Percentiles rank a stretch among this genome's conserved stretches.
Conservation (phyloP, 2,329 filamentous ascomycete genomes). For the Penicillium sp. region DNA sequence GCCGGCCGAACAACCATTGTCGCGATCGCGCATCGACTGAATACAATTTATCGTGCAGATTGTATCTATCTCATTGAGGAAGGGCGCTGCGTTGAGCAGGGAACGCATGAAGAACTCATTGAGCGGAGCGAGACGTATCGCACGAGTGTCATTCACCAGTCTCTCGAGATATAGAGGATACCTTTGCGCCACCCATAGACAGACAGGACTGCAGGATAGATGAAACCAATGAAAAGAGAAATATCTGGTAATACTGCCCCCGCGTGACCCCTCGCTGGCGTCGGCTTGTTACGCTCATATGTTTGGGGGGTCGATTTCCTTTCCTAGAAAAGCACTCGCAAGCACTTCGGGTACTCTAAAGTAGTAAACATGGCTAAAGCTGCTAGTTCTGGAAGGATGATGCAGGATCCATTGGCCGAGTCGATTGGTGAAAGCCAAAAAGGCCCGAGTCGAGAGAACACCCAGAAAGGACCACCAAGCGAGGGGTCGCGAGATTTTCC, state of each 20-base stretch:
- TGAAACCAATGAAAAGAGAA: not conserved
- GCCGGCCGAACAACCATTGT: constrained; percentile 38
- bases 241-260: too few relatives aligned
- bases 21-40: constrained; percentile 44
- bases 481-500: not conserved
- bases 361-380: not conserved
- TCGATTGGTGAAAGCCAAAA: not conserved
- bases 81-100: constrained; percentile 52
- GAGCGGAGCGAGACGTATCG: constrained; percentile 53
- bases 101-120: constrained; percentile 53
- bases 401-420: not conserved
- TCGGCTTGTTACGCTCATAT: too few relatives aligned
- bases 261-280: too few relatives aligned
- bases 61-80: constrained; percentile 71
- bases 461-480: not conserved
- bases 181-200: not conserved
- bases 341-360: not conserved
- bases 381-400: not conserved
- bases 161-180: constrained; percentile 33
- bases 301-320: not conserved
- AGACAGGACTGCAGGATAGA: not conserved
- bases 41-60: constrained; percentile 61
- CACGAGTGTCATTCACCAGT: constrained; percentile 54
- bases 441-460: not conserved
- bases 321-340: not conserved